phyloP scores from a whole-genome alignment of 306 rosid genomes.

The Hippophae gyantsensis region DNA sequence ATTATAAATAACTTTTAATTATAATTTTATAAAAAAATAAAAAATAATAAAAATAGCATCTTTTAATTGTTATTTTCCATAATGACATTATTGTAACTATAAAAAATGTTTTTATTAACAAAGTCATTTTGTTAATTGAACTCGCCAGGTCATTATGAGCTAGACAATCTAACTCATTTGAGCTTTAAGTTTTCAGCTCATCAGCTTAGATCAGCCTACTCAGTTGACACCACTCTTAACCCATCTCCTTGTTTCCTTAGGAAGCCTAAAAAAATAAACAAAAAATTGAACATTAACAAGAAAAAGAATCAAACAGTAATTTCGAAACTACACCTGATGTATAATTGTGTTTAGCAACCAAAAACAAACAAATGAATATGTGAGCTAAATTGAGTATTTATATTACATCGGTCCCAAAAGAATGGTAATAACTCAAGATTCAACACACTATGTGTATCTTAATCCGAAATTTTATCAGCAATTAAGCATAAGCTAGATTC shows the following conservation, averaged over 20 bases:
- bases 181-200: too few species aligned
- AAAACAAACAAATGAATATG: neutral
- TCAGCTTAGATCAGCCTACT: too few species aligned
- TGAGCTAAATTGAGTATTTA: neutral
- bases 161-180: neutral
- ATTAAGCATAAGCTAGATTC: slow-evolving; percentile 6
- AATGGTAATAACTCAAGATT: slow-evolving; percentile 18
- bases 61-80: too few species aligned
- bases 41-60: too few species aligned
- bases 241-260: neutral
- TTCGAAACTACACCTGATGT: neutral
- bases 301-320: neutral
- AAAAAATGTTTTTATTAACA: too few species aligned
- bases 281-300: neutral
- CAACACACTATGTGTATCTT: slow-evolving; percentile 15
- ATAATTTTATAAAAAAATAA: too few species aligned
- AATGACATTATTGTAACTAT: too few species aligned
- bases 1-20: too few species aligned
- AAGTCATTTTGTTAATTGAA: too few species aligned
- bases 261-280: neutral
- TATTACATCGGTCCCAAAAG: slow-evolving; percentile 19
- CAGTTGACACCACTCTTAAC: neutral
- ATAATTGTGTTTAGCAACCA: neutral
- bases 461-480: slow-evolving; percentile 14
- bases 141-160: neutral